phyloP scores from a whole-genome alignment of 1,139 yeast genomes.

The Yamadazyma siamensis region DNA sequence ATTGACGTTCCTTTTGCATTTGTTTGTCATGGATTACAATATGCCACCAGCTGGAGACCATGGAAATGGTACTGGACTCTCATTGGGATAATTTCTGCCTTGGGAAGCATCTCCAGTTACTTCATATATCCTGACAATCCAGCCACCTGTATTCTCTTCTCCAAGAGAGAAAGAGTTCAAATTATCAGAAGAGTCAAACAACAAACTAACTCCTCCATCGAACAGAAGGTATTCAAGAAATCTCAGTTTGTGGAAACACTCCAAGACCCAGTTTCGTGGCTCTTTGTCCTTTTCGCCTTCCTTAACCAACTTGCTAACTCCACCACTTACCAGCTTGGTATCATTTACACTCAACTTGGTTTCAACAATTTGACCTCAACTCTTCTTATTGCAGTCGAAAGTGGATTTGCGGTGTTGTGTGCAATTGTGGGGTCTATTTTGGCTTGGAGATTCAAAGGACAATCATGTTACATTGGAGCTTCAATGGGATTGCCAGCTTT shows the following conservation, averaged over 20 bases:
- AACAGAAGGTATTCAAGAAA: conserved; percentile 18
- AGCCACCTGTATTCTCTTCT: conserved; percentile 33
- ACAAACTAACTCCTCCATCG: too few species aligned
- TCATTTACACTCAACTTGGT: conserved; percentile 28
- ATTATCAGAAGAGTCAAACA: conserved; percentile 22
- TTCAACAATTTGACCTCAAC: conserved; percentile 24
- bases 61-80: conserved; percentile 27
- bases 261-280: conserved; percentile 25
- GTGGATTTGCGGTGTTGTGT: conserved; percentile 28
- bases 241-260: conserved; percentile 22
- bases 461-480: conserved; percentile 17
- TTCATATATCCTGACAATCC: conserved; percentile 46
- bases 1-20: conserved; percentile 29
- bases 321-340: too few species aligned
- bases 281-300: conserved; percentile 23
- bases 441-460: conserved; percentile 17
- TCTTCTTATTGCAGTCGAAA: conserved; percentile 26
- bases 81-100: conserved; percentile 38
- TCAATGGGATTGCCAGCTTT: conserved; percentile 18
- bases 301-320: too few species aligned
- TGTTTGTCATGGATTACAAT: conserved; percentile 32
- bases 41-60: conserved; percentile 20
- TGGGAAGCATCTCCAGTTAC: too few species aligned
- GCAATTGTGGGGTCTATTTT: conserved; percentile 22
- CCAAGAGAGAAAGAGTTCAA: conserved; percentile 32